These are phyloP conservation scores for Chaetomiaceae sp. DNA, from an alignment of 2,329 filamentous ascomycete species.

Conservation along the genomic window DNA sequence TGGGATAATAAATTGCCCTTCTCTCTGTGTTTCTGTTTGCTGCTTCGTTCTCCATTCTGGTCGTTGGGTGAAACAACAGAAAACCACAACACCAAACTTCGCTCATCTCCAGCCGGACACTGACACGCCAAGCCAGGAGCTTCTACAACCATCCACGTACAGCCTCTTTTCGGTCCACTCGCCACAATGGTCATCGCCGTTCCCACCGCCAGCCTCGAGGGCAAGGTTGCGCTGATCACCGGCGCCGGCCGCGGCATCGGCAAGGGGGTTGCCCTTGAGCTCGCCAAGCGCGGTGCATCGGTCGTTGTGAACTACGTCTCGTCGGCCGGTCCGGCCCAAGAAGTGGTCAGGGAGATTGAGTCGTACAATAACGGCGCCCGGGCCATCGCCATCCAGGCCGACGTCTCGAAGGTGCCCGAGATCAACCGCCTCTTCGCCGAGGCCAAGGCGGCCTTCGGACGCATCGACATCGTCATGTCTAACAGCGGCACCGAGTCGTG, in stretches of 20 bases:
- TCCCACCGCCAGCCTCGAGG: slow-evolving; percentile 38
- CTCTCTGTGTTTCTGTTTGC: too few relatives aligned
- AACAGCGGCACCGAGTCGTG: slow-evolving; percentile 69
- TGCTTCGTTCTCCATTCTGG: too few relatives aligned
- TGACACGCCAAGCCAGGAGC: background rate
- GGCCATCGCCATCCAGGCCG: slow-evolving; percentile 57
- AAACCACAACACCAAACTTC: too few relatives aligned
- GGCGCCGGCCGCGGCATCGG: slow-evolving; percentile 63
- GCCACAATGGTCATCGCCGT: slow-evolving; percentile 28
- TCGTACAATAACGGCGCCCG: slow-evolving; percentile 47
- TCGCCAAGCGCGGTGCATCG: slow-evolving; percentile 59
- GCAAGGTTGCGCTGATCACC: slow-evolving; percentile 58
- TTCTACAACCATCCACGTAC: too few relatives aligned
- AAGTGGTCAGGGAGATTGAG: slow-evolving; percentile 50
- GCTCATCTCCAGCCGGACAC: too few relatives aligned
- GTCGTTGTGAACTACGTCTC: slow-evolving; percentile 65
- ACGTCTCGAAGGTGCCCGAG: slow-evolving; percentile 55
- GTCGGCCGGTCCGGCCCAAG: slow-evolving; percentile 50
- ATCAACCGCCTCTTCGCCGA: slow-evolving; percentile 61
- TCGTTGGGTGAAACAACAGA: too few relatives aligned
- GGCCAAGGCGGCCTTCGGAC: slow-evolving; percentile 61
- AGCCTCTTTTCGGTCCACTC: too few relatives aligned
- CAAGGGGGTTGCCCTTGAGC: slow-evolving; percentile 60
- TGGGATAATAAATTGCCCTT: background rate
- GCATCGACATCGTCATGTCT: slow-evolving; percentile 67